Conservation (phyloP, 2,329 filamentous ascomycete species). For the Apiospora saccharicola region DNA sequence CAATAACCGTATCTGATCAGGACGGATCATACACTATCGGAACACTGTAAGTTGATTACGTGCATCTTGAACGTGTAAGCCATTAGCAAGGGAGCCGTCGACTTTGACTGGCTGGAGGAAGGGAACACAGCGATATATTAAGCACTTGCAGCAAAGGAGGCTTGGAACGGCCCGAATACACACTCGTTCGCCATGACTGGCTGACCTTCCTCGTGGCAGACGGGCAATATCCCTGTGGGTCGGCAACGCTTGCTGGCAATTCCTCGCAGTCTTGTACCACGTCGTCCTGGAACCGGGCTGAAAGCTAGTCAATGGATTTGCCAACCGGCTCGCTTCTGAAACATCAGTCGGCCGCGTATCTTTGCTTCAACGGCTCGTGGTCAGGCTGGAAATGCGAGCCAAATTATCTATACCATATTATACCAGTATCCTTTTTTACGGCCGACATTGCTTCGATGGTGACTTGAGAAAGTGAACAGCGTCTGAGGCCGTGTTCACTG, state of each 20-base stretch:
- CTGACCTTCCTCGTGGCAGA: not conserved
- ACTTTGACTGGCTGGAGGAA: slow-evolving; percentile 19
- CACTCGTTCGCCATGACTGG: not conserved
- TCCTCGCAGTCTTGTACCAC: not conserved
- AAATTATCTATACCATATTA: not conserved
- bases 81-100: not conserved
- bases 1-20: slow-evolving; percentile 2
- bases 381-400: not conserved
- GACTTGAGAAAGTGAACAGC: not conserved
- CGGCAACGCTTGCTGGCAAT: slow-evolving; percentile 7
- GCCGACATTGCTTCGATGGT: not conserved
- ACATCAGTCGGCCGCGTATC: not conserved
- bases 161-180: slow-evolving; percentile 19
- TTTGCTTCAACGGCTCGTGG: not conserved
- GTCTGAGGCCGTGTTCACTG: not conserved
- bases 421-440: not conserved
- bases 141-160: slow-evolving; percentile 11
- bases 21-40: slow-evolving; percentile 15
- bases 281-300: not conserved
- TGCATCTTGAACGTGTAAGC: slow-evolving; percentile 3
- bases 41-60: slow-evolving; percentile 17
- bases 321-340: not conserved
- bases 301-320: not conserved
- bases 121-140: slow-evolving; percentile 15
- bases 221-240: slow-evolving; percentile 7